phyloP scores from a whole-genome alignment of 2,329 filamentous ascomycete genomes.

The Alternaria sp. region DNA sequence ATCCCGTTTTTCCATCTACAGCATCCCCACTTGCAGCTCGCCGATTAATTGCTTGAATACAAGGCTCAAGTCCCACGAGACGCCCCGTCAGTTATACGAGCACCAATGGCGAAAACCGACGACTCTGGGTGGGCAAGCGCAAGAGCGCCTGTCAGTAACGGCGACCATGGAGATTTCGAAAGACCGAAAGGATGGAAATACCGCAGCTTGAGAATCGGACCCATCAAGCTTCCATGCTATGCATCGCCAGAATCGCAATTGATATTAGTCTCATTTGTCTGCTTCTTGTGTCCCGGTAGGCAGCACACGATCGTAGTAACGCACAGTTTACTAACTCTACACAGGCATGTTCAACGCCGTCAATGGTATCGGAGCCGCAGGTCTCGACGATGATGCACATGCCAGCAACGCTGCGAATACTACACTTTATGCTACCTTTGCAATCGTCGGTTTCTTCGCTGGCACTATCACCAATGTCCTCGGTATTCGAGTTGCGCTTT shows the following conservation, averaged over 20 bases:
- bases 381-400: conserved; percentile 52
- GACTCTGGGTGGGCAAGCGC: not conserved
- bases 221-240: conserved; percentile 51
- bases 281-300: conserved; percentile 55
- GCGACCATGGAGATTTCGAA: conserved; percentile 6
- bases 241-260: conserved; percentile 55
- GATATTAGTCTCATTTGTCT: conserved; percentile 55
- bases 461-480: conserved; percentile 75
- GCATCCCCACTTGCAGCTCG: not conserved
- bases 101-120: not conserved
- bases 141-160: not conserved
- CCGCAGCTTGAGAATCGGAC: conserved; percentile 47
- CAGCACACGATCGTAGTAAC: not conserved
- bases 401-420: conserved; percentile 67
- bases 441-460: conserved; percentile 66
- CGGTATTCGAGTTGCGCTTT: conserved; percentile 69
- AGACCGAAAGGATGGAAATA: conserved; percentile 53
- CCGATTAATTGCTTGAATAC: not conserved
- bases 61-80: not conserved
- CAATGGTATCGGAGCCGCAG: conserved; percentile 54
- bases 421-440: conserved; percentile 73
- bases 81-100: not conserved
- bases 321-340: conserved; percentile 4
- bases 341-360: conserved; percentile 57
- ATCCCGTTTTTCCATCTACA: not conserved